Conservation (phyloP, 176 grass and related monocot species). For the Raddia distichophylla region DNA sequence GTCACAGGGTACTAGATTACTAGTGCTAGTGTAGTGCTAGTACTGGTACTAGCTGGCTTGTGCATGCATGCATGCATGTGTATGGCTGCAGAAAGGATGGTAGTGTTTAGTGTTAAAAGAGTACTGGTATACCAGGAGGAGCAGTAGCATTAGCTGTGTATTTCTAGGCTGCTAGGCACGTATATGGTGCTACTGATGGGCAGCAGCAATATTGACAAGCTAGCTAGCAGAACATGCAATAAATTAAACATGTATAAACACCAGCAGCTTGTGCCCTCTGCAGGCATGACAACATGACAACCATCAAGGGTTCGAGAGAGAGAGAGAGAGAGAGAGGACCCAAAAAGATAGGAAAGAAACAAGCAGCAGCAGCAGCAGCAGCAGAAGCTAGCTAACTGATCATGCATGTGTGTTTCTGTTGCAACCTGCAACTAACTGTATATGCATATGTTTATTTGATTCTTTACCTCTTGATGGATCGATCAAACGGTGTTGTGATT, state of each 20-base stretch:
- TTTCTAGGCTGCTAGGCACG: too few relatives aligned
- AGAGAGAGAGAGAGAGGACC: background rate
- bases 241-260: background rate
- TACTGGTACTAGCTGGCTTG: too few relatives aligned
- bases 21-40: too few relatives aligned
- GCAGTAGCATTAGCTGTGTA: too few relatives aligned
- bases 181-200: too few relatives aligned
- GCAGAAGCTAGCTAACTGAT: background rate
- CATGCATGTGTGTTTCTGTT: background rate
- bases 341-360: background rate
- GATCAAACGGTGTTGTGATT: slow-evolving; percentile 51
- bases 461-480: slow-evolving; percentile 30
- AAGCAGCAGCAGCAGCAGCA: slow-evolving; percentile 1
- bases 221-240: background rate
- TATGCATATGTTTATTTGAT: slow-evolving; percentile 9
- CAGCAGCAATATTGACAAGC: too few relatives aligned
- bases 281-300: slow-evolving; percentile 9
- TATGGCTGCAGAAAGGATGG: too few relatives aligned
- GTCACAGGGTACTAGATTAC: too few relatives aligned
- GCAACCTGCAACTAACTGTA: background rate
- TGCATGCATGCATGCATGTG: too few relatives aligned
- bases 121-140: too few relatives aligned
- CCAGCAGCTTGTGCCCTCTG: background rate
- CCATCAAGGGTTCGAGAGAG: slow-evolving; percentile 23
- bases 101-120: too few relatives aligned